These are phyloP conservation scores for Magnusiomyces sp. DNA, from an alignment of 1,139 yeast genomes.

Conservation along the genomic window DNA sequence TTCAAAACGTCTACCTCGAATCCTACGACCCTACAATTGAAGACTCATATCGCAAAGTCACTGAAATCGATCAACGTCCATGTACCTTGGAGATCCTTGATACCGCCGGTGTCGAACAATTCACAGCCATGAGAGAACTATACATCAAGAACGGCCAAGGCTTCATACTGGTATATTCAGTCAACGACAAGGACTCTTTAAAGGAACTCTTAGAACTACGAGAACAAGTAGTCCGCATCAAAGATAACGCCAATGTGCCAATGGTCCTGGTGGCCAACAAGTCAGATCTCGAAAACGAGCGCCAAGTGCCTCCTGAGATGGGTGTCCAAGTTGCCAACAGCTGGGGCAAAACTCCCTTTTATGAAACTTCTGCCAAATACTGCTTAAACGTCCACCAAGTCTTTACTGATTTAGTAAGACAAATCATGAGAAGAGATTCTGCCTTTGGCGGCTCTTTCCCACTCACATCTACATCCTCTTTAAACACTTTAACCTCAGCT, in stretches of 20 bases:
- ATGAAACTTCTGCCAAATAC: slow-evolving; percentile 73
- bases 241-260: slow-evolving; percentile 43
- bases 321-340: slow-evolving; percentile 63
- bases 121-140: slow-evolving; percentile 58
- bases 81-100: slow-evolving; percentile 38
- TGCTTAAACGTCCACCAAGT: slow-evolving; percentile 84
- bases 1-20: slow-evolving; percentile 52
- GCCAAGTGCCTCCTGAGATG: slow-evolving; percentile 34
- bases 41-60: slow-evolving; percentile 37
- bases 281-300: slow-evolving; percentile 66
- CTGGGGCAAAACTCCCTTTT: slow-evolving; percentile 90
- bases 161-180: slow-evolving; percentile 60
- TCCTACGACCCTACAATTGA: slow-evolving; percentile 98
- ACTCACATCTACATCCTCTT: too few relatives aligned
- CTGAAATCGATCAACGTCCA: slow-evolving; percentile 33
- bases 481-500: too few relatives aligned
- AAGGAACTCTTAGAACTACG: slow-evolving; percentile 72
- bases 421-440: slow-evolving; percentile 37
- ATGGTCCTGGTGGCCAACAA: slow-evolving; percentile 39
- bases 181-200: slow-evolving; percentile 74
- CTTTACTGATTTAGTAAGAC: slow-evolving; percentile 79
- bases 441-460: slow-evolving; percentile 16
- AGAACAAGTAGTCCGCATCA: slow-evolving; percentile 85
- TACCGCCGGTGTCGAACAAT: slow-evolving; percentile 42
- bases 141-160: slow-evolving; percentile 41